These are phyloP conservation scores for Clitoria ternatea DNA, from an alignment of 306 rosid species.

Conservation along the genomic window DNA sequence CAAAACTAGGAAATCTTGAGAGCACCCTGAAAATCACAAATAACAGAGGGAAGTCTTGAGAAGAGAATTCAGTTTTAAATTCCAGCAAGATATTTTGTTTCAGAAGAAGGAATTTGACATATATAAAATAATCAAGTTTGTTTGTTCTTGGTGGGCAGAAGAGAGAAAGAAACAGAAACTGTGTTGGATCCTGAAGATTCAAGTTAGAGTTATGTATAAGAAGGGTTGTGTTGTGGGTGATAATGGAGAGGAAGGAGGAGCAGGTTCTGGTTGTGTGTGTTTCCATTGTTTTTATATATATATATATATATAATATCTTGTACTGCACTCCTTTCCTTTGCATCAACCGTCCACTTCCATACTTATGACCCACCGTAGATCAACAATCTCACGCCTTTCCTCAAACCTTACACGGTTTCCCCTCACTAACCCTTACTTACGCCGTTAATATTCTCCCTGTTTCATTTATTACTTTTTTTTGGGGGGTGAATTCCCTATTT, in stretches of 20 bases:
- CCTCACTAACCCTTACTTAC: conserved; percentile 25
- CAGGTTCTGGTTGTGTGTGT: conserved; percentile 26
- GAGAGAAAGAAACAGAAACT: background rate
- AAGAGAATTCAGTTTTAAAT: conserved; percentile 15
- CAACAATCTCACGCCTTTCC: conserved; percentile 35
- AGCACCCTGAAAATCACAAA: conserved; percentile 2
- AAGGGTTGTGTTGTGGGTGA: background rate
- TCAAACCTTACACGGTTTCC: conserved; percentile 36
- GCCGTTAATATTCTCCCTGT: background rate
- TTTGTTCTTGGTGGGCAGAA: background rate
- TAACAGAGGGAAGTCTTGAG: conserved; percentile 16
- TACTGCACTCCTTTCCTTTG: conserved; percentile 45
- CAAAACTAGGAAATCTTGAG: background rate
- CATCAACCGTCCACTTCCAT: conserved; percentile 42
- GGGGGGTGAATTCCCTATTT: too few species aligned
- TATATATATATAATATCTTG: conserved; percentile 13
- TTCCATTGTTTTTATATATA: conserved; percentile 39
- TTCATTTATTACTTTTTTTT: too few species aligned
- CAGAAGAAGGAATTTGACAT: background rate
- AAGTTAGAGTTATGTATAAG: conserved; percentile 8
- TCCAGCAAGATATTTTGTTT: too few species aligned
- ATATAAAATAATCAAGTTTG: conserved; percentile 18
- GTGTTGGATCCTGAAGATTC: conserved; percentile 47
- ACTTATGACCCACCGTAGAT: conserved; percentile 45
- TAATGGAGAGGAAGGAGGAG: conserved; percentile 25